Conservation (phyloP, 2,329 filamentous ascomycete genomes). For the Claviceps sp. region DNA sequence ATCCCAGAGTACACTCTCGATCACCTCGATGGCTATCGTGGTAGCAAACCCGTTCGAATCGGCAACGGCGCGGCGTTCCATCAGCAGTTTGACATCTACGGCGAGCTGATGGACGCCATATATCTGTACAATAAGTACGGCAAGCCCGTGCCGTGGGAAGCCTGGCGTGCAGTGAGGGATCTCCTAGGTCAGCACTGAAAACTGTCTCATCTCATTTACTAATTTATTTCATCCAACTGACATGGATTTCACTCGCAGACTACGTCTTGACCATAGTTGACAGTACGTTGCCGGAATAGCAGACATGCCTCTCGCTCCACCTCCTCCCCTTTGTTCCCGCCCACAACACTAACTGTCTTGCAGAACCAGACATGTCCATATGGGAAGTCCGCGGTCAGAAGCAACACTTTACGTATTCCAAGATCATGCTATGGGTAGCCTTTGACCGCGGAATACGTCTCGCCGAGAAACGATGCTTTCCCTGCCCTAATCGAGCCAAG, state of each 20-base stretch:
- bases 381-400: constrained; percentile 69
- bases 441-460: constrained; percentile 63
- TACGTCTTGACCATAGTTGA: constrained; percentile 56
- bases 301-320: not conserved
- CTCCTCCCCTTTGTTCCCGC: not conserved
- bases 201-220: not conserved
- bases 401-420: constrained; percentile 70
- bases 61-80: constrained; percentile 68
- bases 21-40: constrained; percentile 60
- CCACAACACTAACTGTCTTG: not conserved
- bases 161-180: constrained; percentile 57
- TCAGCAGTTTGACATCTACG: constrained; percentile 68
- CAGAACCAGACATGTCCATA: constrained; percentile 65
- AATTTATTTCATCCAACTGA: not conserved
- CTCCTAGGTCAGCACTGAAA: constrained; percentile 36
- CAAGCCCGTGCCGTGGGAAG: constrained; percentile 63
- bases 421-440: constrained; percentile 73
- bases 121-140: constrained; percentile 72
- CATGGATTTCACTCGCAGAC: constrained; percentile 26
- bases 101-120: constrained; percentile 63
- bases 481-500: constrained; percentile 53
- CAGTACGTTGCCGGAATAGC: constrained; percentile 22
- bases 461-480: constrained; percentile 61
- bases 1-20: constrained; percentile 56
- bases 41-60: constrained; percentile 59